phyloP scores from a whole-genome alignment of 208 protist species.

The Entamoeba histolytica region DNA sequence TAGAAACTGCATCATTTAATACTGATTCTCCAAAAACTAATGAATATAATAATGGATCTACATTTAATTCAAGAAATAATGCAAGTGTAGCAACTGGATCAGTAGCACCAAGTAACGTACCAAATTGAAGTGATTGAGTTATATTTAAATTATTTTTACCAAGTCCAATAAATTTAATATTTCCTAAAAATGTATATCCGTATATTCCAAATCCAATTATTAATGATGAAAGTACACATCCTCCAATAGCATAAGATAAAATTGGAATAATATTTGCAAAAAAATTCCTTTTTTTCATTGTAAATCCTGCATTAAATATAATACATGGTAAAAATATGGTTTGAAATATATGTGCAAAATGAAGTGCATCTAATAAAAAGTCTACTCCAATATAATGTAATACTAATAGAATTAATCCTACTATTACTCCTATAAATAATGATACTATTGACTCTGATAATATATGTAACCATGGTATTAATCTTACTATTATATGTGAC shows the following conservation, averaged over 20 bases:
- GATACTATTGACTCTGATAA: not conserved
- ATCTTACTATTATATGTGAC: not conserved
- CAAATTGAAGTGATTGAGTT: slow-evolving; percentile 1
- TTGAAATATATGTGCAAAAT: not conserved
- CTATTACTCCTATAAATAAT: not conserved
- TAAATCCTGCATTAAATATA: slow-evolving; percentile 27
- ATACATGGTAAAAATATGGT: slow-evolving; percentile 15
- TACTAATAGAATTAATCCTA: not conserved
- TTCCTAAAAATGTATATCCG: not conserved
- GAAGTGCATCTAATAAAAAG: not conserved
- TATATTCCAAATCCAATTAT: slow-evolving; percentile 6
- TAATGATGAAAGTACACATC: slow-evolving; percentile 9
- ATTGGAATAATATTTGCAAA: slow-evolving; percentile 14
- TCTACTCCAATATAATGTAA: not conserved
- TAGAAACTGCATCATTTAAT: slow-evolving; percentile 27
- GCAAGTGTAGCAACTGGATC: slow-evolving; percentile 27
- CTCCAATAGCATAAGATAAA: slow-evolving; percentile 14
- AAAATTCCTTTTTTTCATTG: slow-evolving; percentile 14
- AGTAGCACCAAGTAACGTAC: slow-evolving; percentile 19
- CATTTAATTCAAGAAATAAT: not conserved
- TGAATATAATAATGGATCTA: slow-evolving; percentile 1
- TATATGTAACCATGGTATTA: not conserved
- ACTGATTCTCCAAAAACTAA: slow-evolving; percentile 25
- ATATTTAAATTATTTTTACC: not conserved
- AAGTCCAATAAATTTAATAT: not conserved